Base-by-base conservation (phyloP, 164 flowering plant genomes). In the Brasenia schreberi region DNA sequence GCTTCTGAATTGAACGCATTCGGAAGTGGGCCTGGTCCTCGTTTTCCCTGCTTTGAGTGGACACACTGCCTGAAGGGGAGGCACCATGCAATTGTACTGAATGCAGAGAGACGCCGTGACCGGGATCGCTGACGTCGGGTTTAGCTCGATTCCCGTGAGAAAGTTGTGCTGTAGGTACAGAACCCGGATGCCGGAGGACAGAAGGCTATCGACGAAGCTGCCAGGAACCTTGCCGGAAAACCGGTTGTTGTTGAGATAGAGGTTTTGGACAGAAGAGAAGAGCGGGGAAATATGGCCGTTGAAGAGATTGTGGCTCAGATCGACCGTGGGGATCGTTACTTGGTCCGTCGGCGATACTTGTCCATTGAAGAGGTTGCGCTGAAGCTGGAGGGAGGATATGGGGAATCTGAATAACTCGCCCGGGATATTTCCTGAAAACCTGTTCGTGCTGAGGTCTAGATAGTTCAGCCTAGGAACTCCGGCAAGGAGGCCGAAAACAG, bases 51-150 rank as follows among this genome's bases (percentile, higher is more conserved):
- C 92, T 72, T 82, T 85, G 66, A 77, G 59, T 19, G 99, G 99
- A 79, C 99, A 95, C 5, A 93, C 74, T 18, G 90, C 80, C 79
- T 86, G 80, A 5, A 88, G 73, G 12, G 99, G 97, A 65, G 89
- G 96, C 6, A 91, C 96, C 99, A 94, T 89, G 66, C 99, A 94
- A 59, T 94, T 94, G 56, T 94, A 94, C 84, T 86, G 93, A 69
- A 94, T 73, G 70, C 99, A 94, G 74, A 94, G 68, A 0, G 96
- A 89, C 7, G 81, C 80, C 62, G 89, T 87, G 70, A 78, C 6
- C 1, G 99, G 99, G 75, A 94, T 89, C 71, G 72, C 87, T 19
- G 85, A 89, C 85, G 90, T 76, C 60, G 93, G 99, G 77, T 81
- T 83, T 10, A 94, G 89, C 81, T 81, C 76, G 5, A 94, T 86